phyloP scores from a whole-genome alignment of 371 early-diverging fungal species.

The Syncephalastrum monosporum region DNA sequence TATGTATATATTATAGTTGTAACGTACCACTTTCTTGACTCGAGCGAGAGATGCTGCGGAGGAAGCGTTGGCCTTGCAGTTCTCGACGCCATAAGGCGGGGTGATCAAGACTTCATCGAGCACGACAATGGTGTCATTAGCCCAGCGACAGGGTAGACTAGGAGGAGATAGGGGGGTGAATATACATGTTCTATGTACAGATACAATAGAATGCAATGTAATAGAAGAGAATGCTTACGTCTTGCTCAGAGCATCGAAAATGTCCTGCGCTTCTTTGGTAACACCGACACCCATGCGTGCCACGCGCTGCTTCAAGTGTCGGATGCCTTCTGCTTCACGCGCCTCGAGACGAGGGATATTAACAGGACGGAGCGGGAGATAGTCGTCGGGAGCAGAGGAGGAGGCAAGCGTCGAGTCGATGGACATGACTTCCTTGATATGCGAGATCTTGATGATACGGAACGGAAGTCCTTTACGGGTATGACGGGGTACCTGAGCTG shows the following conservation, averaged over 20 bases:
- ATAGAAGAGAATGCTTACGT: constrained; percentile 50
- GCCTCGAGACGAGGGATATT: constrained; percentile 58
- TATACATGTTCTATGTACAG: neutral
- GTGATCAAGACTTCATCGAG: constrained; percentile 81
- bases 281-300: constrained; percentile 84
- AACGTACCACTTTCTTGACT: constrained; percentile 75
- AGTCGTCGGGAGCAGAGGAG: constrained; percentile 27
- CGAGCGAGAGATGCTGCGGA: constrained; percentile 64
- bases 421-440: constrained; percentile 56
- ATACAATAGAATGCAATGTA: too few species aligned
- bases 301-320: constrained; percentile 54
- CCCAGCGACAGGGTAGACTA: constrained; percentile 84
- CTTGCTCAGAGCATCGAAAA: constrained; percentile 81
- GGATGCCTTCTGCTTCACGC: constrained; percentile 61
- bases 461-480: constrained; percentile 35
- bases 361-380: constrained; percentile 31
- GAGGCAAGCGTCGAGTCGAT: constrained; percentile 30
- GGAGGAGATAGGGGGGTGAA: neutral
- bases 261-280: constrained; percentile 71
- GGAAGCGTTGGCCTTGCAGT: constrained; percentile 64
- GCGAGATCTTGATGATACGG: constrained; percentile 60
- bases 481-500: constrained; percentile 11
- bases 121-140: constrained; percentile 73
- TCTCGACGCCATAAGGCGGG: constrained; percentile 73
- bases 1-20: too few species aligned